Conservation (phyloP, 129 eudicot species). For the Artemisia tridentata region DNA sequence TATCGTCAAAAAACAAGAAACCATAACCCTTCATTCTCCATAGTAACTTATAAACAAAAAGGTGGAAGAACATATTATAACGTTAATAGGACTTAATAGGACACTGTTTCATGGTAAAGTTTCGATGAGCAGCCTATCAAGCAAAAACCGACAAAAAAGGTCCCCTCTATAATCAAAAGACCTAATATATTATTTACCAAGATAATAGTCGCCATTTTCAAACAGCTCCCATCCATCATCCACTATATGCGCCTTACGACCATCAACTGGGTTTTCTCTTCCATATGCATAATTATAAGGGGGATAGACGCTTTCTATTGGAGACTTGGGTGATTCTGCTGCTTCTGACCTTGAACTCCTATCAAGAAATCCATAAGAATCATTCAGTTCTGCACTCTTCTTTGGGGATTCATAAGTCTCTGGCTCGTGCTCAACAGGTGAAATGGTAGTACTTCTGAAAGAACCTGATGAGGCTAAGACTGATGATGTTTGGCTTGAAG, state of each 20-base stretch:
- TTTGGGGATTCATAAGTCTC: conserved; percentile 23
- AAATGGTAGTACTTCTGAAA: conserved; percentile 23
- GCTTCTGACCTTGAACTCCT: conserved; percentile 10
- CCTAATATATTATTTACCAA: background rate
- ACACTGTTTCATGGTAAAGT: background rate
- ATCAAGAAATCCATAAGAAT: conserved; percentile 23
- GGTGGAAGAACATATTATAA: background rate
- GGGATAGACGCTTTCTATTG: background rate
- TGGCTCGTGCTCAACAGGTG: conserved; percentile 23
- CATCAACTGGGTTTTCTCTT: conserved; percentile 17
- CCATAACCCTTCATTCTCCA: background rate
- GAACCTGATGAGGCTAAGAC: conserved; percentile 50
- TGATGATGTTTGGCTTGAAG: conserved; percentile 49
- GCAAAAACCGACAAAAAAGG: conserved; percentile 6
- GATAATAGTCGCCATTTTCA: conserved; percentile 23
- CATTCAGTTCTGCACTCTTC: conserved; percentile 20
- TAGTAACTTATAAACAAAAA: conserved; percentile 15
- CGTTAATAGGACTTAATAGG: background rate
- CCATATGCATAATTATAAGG: conserved; percentile 2
- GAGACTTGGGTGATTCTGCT: conserved; percentile 22
- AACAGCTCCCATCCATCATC: conserved; percentile 80
- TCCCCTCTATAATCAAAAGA: background rate
- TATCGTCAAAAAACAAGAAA: background rate
- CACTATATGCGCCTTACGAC: conserved; percentile 23
- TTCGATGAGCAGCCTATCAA: background rate